phyloP scores from a whole-genome alignment of 1,284 basidiomycete genomes.

The Puccinia sorghi region DNA sequence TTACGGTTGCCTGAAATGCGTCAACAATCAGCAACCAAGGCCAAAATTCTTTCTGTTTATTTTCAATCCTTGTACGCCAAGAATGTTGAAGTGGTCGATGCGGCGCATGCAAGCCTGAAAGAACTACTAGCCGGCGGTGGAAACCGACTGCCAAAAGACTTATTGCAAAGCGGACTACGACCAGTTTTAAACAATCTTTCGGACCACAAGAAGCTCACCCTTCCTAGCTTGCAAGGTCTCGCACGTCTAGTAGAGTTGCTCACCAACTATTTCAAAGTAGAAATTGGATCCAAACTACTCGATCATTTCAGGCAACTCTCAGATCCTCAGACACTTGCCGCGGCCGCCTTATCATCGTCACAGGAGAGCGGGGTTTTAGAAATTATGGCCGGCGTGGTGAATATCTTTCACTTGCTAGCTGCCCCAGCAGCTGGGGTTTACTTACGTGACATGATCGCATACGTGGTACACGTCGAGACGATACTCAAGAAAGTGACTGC shows the following conservation, averaged over 20 bases:
- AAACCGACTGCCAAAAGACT: slow-evolving; percentile 88
- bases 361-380: slow-evolving; percentile 87
- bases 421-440: slow-evolving; percentile 84
- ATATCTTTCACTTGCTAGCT: slow-evolving; percentile 94
- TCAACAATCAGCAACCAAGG: slow-evolving; percentile 54
- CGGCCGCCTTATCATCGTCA: slow-evolving; percentile 74
- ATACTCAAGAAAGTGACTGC: slow-evolving; percentile 83
- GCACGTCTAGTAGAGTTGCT: slow-evolving; percentile 91
- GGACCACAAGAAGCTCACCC: slow-evolving; percentile 89
- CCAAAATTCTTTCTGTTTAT: slow-evolving; percentile 77
- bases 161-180: slow-evolving; percentile 89
- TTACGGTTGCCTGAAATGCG: slow-evolving; percentile 88
- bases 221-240: slow-evolving; percentile 91
- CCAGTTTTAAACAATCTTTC: slow-evolving; percentile 98
- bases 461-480: slow-evolving; percentile 90
- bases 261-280: slow-evolving; percentile 99
- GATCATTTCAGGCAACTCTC: slow-evolving; percentile 92
- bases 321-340: slow-evolving; percentile 76
- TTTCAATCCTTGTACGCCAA: slow-evolving; percentile 98
- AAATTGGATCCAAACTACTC: slow-evolving; percentile 95
- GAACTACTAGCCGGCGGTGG: slow-evolving; percentile 74
- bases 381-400: slow-evolving; percentile 88
- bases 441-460: slow-evolving; percentile 78
- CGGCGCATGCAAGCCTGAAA: slow-evolving; percentile 88
- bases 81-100: slow-evolving; percentile 90